Evolutionary conservation across 805 yeast genomes (phyloP).

Genomic region (Saturnispora besseyi): DNA sequence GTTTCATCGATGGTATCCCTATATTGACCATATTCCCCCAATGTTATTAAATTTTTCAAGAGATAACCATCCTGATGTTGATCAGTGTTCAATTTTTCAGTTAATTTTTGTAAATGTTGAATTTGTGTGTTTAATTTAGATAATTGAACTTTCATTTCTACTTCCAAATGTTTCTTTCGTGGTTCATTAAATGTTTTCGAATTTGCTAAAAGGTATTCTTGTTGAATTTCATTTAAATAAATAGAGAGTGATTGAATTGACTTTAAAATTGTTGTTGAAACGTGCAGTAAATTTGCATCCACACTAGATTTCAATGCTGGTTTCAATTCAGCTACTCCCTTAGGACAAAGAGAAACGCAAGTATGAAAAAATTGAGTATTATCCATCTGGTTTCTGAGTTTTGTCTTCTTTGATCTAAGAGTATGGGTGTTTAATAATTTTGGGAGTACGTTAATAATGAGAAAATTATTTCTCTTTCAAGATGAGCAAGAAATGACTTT

Average conservation of each 20-base stretch:
- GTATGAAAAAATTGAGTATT: conserved; percentile 7
- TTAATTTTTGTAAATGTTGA: conserved; percentile 11
- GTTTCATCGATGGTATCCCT: conserved; percentile 30
- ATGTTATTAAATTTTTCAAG: conserved; percentile 22
- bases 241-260: conserved; percentile 1
- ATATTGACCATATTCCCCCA: conserved; percentile 31
- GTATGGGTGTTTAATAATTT: background rate
- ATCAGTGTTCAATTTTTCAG: background rate
- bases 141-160: conserved; percentile 21
- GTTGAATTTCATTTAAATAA: conserved; percentile 24
- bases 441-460: background rate
- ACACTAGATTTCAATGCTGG: background rate
- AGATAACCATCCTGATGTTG: conserved; percentile 5
- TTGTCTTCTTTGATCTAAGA: too few species aligned
- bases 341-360: conserved; percentile 2
- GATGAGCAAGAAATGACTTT: too few species aligned
- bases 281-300: background rate
- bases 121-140: conserved; percentile 17
- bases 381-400: background rate
- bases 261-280: conserved; percentile 1
- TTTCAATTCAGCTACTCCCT: background rate
- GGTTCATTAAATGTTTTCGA: conserved; percentile 19
- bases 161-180: conserved; percentile 23
- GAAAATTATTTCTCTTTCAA: too few species aligned
- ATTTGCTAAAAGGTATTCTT: conserved; percentile 28